phyloP scores from a whole-genome alignment of 1,284 basidiomycete species.

The Trichosporon ovoides region DNA sequence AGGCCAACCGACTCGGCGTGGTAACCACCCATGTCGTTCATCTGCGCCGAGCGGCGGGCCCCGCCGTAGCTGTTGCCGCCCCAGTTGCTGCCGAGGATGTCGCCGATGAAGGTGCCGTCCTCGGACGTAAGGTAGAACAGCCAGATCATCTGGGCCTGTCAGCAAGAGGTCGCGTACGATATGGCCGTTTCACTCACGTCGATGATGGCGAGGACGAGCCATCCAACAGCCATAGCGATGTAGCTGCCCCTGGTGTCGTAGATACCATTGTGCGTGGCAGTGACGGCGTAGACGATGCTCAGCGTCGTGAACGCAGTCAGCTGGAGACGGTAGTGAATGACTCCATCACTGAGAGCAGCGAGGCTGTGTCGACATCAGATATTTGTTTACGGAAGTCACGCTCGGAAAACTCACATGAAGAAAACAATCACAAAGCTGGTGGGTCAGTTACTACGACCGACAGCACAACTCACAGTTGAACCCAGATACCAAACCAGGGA shows the following conservation, averaged over 20 bases:
- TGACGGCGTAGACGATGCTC: constrained; percentile 74
- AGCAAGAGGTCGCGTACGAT: constrained; percentile 5
- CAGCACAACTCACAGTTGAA: constrained; percentile 32
- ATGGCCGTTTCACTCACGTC: constrained; percentile 51
- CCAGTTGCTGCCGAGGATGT: constrained; percentile 80
- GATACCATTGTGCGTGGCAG: constrained; percentile 12
- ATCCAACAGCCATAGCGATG: constrained; percentile 84
- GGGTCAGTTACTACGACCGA: neutral
- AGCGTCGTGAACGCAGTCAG: constrained; percentile 81
- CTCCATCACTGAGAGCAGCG: constrained; percentile 20
- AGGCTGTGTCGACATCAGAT: constrained; percentile 2
- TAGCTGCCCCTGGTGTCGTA: constrained; percentile 50
- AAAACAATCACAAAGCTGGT: constrained; percentile 38
- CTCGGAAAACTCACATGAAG: constrained; percentile 33
- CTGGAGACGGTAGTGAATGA: constrained; percentile 53
- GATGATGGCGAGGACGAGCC: constrained; percentile 84
- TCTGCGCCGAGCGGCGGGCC: constrained; percentile 13
- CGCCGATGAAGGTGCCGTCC: constrained; percentile 76
- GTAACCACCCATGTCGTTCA: constrained; percentile 14
- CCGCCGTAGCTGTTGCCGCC: constrained; percentile 51
- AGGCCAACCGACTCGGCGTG: constrained; percentile 14
- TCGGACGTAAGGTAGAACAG: constrained; percentile 93
- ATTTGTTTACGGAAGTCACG: neutral
- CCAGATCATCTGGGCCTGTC: constrained; percentile 71
- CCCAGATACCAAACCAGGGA: constrained; percentile 87